phyloP scores from a whole-genome alignment of 441 rosid species.

The Gossypium trilobum region DNA sequence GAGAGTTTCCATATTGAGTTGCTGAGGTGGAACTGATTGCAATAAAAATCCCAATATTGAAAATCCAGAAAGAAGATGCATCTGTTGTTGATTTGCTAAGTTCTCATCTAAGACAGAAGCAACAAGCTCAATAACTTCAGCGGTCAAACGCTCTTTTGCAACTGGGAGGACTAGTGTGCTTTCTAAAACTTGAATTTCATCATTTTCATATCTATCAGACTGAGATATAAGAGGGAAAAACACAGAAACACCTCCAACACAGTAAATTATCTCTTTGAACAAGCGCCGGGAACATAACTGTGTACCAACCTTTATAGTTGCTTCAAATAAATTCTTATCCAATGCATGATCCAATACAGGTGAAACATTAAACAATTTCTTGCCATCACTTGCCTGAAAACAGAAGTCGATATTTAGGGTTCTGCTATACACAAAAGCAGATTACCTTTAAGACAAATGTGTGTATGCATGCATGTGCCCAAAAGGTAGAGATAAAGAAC shows the following conservation, averaged over 20 bases:
- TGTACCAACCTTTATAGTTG: conserved; percentile 67
- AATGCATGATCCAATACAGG: conserved; percentile 51
- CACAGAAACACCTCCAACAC: conserved; percentile 96
- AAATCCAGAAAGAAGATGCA: conserved; percentile 95
- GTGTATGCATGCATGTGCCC: not conserved
- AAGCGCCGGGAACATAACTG: conserved; percentile 91
- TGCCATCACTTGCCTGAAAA: conserved; percentile 89
- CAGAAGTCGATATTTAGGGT: conserved; percentile 18
- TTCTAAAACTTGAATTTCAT: conserved; percentile 44
- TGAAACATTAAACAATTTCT: conserved; percentile 80
- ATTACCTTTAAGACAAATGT: not conserved
- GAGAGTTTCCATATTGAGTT: conserved; percentile 89
- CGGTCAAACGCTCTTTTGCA: conserved; percentile 75
- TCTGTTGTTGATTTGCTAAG: conserved; percentile 89
- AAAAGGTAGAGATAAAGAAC: conserved; percentile 26
- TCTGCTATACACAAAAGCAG: not conserved
- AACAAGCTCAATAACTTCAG: conserved; percentile 91
- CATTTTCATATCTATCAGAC: conserved; percentile 72
- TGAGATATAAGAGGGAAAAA: conserved; percentile 89
- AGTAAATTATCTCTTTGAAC: conserved; percentile 91
- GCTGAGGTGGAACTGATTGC: conserved; percentile 86
- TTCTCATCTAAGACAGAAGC: conserved; percentile 95
- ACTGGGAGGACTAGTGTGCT: conserved; percentile 48
- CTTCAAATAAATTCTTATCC: conserved; percentile 74
- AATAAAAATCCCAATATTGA: conserved; percentile 78